Percentiles rank a stretch among this genome's conserved stretches.
These are phyloP conservation scores for Pleodorina starrii DNA, from an alignment of 139 green algal species.

Conservation along the genomic window DNA sequence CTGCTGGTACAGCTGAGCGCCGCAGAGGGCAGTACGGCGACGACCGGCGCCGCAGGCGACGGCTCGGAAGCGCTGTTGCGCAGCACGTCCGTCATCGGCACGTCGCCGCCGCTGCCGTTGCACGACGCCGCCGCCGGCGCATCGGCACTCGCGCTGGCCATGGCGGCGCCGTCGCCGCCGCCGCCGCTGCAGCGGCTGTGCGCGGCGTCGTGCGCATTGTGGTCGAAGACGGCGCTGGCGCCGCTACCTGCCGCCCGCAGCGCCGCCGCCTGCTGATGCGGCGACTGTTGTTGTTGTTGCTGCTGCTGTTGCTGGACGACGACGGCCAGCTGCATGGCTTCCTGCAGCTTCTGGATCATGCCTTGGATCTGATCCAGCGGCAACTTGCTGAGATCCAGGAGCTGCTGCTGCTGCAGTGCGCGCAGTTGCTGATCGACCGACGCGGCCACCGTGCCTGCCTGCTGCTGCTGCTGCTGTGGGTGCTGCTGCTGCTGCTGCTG, in stretches of 20 bases:
- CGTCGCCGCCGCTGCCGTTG: too few species aligned
- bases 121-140: too few species aligned
- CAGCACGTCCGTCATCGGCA: too few species aligned
- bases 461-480: neutral
- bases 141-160: too few species aligned
- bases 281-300: neutral
- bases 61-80: too few species aligned
- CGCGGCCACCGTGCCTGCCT: neutral
- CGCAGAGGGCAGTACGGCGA: neutral
- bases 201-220: neutral
- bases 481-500: neutral
- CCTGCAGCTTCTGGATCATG: constrained; percentile 40
- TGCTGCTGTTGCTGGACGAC: constrained; percentile 3
- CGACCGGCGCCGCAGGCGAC: too few species aligned
- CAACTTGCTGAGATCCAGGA: constrained; percentile 35
- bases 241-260: neutral
- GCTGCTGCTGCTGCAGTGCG: constrained; percentile 14
- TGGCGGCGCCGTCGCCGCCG: too few species aligned
- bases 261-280: neutral
- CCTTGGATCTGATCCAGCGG: constrained; percentile 22
- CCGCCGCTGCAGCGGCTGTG: neutral
- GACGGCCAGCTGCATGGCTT: constrained; percentile 16
- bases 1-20: neutral
- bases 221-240: neutral
- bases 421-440: constrained; percentile 26